Conservation (phyloP, 2,329 filamentous ascomycete genomes). For the Diaporthe aspalathi region DNA sequence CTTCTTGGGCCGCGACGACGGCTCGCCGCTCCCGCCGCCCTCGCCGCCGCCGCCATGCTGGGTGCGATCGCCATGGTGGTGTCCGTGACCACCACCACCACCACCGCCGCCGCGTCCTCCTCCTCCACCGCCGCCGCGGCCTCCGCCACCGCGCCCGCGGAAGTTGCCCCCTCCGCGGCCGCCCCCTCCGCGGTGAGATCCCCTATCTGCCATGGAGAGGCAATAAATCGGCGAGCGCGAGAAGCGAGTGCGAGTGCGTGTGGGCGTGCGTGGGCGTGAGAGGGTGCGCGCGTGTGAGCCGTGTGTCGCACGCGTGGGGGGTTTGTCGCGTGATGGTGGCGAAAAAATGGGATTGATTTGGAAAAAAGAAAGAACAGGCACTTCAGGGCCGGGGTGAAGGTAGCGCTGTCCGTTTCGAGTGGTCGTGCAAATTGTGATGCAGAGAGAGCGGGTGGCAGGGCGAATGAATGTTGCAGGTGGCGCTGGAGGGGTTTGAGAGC, state of each 20-base stretch:
- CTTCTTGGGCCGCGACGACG: constrained; percentile 88
- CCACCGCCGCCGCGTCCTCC: constrained; percentile 59
- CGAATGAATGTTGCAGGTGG: constrained; percentile 23
- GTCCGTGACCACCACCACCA: too few species aligned
- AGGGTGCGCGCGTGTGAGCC: neutral
- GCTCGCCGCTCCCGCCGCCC: constrained; percentile 51
- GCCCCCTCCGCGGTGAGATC: constrained; percentile 59
- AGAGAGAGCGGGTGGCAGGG: neutral
- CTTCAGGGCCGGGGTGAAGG: neutral
- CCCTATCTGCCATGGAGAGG: constrained; percentile 63
- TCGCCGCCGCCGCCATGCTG: constrained; percentile 56
- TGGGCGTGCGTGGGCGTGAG: neutral
- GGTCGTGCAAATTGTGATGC: constrained; percentile 11
- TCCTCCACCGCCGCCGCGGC: constrained; percentile 59
- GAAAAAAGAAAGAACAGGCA: too few species aligned
- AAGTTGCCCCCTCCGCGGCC: constrained; percentile 57
- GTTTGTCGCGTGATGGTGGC: neutral
- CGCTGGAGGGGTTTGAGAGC: constrained; percentile 13
- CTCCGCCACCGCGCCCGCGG: constrained; percentile 57
- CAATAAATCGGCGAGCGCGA: constrained; percentile 35
- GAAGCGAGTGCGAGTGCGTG: too few species aligned
- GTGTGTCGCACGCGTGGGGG: neutral
- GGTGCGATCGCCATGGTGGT: constrained; percentile 53
- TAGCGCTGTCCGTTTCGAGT: constrained; percentile 18
- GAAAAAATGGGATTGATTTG: neutral